Conservation (phyloP, 495 filamentous ascomycete genomes). For the Tuber calosporum region DNA sequence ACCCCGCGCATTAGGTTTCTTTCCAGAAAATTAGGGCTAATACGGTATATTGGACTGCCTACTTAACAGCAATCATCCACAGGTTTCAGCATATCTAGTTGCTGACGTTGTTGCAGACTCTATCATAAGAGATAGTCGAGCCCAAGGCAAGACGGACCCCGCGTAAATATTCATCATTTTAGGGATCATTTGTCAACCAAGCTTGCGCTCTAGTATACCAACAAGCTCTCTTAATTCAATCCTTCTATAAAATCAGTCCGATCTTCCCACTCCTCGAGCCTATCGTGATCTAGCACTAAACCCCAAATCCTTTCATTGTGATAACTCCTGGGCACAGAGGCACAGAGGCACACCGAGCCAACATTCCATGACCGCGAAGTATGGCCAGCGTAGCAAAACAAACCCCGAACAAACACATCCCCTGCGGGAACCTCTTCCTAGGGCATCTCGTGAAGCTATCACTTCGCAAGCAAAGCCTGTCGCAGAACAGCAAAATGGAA, state of each 20-base stretch:
- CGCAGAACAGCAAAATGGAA: background rate
- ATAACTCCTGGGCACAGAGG: background rate
- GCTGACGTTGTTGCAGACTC: slow-evolving; percentile 29
- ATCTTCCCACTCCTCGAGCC: background rate
- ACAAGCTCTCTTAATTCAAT: background rate
- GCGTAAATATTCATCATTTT: background rate
- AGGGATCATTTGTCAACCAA: background rate
- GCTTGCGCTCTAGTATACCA: background rate
- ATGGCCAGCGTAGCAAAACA: background rate
- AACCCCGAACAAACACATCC: background rate
- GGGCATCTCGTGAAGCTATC: background rate
- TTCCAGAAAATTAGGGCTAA: slow-evolving; percentile 8
- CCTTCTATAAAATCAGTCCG: background rate
- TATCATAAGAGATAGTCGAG: slow-evolving; percentile 15
- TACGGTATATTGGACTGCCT: background rate
- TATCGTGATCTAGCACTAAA: background rate
- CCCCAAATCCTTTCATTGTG: background rate
- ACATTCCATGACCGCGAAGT: background rate
- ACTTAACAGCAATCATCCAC: slow-evolving; percentile 26
- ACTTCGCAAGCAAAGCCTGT: background rate
- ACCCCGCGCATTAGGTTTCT: background rate
- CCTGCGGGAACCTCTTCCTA: background rate
- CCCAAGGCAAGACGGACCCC: background rate
- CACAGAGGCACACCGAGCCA: background rate
- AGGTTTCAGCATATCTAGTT: slow-evolving; percentile 31